Evolutionary conservation across 2,329 filamentous ascomycete species (phyloP), one percentile per base, ranked within the genome.

Genomic region (Zarea fungicola): DNA sequence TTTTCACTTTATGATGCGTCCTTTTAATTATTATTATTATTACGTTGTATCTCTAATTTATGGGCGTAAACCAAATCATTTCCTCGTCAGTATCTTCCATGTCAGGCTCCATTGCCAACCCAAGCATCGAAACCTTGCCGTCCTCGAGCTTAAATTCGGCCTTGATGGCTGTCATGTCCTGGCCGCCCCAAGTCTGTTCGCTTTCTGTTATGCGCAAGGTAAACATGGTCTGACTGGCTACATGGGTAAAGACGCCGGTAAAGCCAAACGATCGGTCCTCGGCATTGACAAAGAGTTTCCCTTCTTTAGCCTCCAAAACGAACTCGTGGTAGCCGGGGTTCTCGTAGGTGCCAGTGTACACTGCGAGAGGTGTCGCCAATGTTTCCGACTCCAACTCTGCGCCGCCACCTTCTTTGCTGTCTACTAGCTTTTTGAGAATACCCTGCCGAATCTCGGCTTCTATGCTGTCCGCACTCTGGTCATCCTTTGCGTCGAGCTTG

Each of bases 181-280:
- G 51, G 4, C 51, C 46, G 16, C 55, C 52, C 44, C 52, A 60
- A 0, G 34, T 40, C 26, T 58, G n/a, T n/a, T n/a, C 52, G 18
- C 49, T 44, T 26, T 56, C 49, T 2, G 55, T 55, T 6, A 55
- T 51, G 18, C 54, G 43, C 25, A 48, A 31, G 22, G 31, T 42
- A 25, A 48, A 60, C 2, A 50, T 43, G 5, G 46, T 58, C 31
- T 59, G 56, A 10, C 55, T 52, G 0, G 37, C 28, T 1, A 53
- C 35, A 8, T 60, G 59, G 0, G 54, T 25, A 29, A 65, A 56
- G 0, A 34, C 49, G 0, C 60, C 44, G 0, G 54, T 63, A 23
- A 62, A 62, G 1, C 55, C 60, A 42, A 60, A 52, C 0, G 62
- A 62, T 1, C 60, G 57, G 25, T 63, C 60, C 16, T 50, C 53